Conservation (phyloP, 495 filamentous ascomycete species). For the Penicillium coprophilum region DNA sequence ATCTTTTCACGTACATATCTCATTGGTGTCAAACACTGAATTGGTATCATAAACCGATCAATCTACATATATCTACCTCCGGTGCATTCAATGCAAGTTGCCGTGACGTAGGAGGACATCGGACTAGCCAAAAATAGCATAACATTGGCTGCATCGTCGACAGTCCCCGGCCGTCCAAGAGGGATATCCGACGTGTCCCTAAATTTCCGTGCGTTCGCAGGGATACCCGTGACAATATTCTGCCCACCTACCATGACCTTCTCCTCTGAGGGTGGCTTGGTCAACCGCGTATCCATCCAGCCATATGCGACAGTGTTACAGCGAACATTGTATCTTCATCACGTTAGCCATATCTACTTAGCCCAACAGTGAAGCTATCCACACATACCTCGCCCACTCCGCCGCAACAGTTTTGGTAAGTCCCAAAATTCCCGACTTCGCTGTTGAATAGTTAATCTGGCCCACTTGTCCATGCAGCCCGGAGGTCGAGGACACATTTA, state of each 20-base stretch:
- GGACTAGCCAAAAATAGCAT: constrained; percentile 70
- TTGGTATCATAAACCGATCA: not conserved
- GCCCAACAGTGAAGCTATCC: too few relatives aligned
- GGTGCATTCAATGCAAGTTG: constrained; percentile 22
- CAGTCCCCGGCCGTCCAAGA: constrained; percentile 62
- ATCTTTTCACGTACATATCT: not conserved
- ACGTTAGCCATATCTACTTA: not conserved
- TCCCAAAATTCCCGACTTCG: constrained; percentile 68
- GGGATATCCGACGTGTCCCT: constrained; percentile 59
- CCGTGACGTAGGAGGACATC: constrained; percentile 58
- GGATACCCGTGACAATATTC: constrained; percentile 29
- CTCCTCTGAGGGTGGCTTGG: constrained; percentile 61
- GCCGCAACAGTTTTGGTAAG: constrained; percentile 74
- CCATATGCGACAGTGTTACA: constrained; percentile 74
- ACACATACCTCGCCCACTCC: constrained; percentile 65
- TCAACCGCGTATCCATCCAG: constrained; percentile 65
- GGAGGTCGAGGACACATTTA: constrained; percentile 69
- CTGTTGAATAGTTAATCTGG: constrained; percentile 70
- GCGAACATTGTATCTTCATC: constrained; percentile 60
- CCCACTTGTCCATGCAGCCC: constrained; percentile 72
- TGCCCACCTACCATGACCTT: constrained; percentile 60
- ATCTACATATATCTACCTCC: constrained; percentile 17
- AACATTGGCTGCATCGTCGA: constrained; percentile 67
- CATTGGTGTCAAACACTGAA: not conserved
- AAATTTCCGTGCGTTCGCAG: constrained; percentile 23